Evolutionary conservation across 805 yeast species (phyloP).

Genomic region (Barnettozyma sucrosica): DNA sequence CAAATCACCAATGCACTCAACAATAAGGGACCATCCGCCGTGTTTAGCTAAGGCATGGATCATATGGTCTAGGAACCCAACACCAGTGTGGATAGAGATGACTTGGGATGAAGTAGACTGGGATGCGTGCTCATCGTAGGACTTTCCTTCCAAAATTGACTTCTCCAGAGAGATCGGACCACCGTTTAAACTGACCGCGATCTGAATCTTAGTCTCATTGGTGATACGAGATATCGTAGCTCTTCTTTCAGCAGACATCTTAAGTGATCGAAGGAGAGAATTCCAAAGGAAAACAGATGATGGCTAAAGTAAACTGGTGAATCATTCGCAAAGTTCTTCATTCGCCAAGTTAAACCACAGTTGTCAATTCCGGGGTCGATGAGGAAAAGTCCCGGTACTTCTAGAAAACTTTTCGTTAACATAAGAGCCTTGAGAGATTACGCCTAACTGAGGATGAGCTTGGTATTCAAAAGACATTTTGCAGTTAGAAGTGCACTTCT

Average conservation of each 20-base stretch:
- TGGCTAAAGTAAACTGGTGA: no score
- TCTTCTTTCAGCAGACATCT: conserved; percentile 21
- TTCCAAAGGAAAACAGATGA: not conserved
- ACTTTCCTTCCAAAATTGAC: conserved; percentile 43
- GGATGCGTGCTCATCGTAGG: conserved; percentile 48
- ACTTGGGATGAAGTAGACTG: conserved; percentile 67
- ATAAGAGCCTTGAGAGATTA: not conserved
- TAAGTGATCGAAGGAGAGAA: not conserved
- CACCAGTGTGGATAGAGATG: conserved; percentile 81
- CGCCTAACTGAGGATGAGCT: conserved; percentile 5
- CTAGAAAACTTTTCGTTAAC: not conserved
- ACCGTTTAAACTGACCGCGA: conserved; percentile 79
- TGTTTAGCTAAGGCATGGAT: conserved; percentile 95
- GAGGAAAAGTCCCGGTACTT: not conserved
- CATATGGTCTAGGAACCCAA: conserved; percentile 97
- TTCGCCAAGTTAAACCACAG: not conserved
- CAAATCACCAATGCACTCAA: conserved; percentile 89
- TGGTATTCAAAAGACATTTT: conserved; percentile 4
- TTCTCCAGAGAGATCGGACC: conserved; percentile 63
- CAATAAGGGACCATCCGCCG: conserved; percentile 87
- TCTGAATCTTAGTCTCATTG: conserved; percentile 90
- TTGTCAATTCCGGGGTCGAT: not conserved
- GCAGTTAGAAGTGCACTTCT: not conserved
- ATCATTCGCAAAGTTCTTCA: not conserved
- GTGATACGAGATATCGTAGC: conserved; percentile 53